Conservation (phyloP, 2,329 filamentous ascomycete genomes). For the Mariannaea sp. region DNA sequence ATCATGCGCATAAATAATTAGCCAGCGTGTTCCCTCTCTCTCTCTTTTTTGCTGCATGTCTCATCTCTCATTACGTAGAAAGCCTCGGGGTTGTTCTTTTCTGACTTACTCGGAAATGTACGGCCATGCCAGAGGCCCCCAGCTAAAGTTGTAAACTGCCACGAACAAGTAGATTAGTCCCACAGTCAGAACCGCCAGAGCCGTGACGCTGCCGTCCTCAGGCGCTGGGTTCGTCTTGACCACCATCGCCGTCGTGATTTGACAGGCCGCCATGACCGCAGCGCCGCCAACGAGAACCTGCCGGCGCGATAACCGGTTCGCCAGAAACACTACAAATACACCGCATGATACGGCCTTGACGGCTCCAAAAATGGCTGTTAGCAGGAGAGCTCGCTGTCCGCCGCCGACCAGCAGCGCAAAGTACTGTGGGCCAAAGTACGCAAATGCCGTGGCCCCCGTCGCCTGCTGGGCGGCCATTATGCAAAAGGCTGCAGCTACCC, state of each 20-base stretch:
- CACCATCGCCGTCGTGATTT: slow-evolving; percentile 50
- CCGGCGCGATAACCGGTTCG: slow-evolving; percentile 10
- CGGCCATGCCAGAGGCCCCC: slow-evolving; percentile 70
- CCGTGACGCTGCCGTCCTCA: slow-evolving; percentile 39
- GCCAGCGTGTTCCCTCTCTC: too few species aligned
- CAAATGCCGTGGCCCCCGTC: slow-evolving; percentile 20
- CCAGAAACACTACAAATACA: slow-evolving; percentile 20
- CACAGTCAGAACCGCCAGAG: slow-evolving; percentile 54
- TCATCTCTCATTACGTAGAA: not conserved
- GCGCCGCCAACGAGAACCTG: slow-evolving; percentile 48
- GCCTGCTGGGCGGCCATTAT: slow-evolving; percentile 18
- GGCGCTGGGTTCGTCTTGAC: slow-evolving; percentile 46
- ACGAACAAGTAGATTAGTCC: slow-evolving; percentile 68
- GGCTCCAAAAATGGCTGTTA: slow-evolving; percentile 21
- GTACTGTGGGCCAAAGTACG: slow-evolving; percentile 21
- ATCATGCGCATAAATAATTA: not conserved
- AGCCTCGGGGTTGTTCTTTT: too few species aligned
- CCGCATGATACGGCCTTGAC: slow-evolving; percentile 20
- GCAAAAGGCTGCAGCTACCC: slow-evolving; percentile 16
- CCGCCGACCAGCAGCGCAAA: slow-evolving; percentile 19
- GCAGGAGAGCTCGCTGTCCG: slow-evolving; percentile 10
- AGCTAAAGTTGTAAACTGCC: slow-evolving; percentile 64
- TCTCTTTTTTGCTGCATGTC: too few species aligned
- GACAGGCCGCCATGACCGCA: slow-evolving; percentile 50
- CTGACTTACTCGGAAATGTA: slow-evolving; percentile 54